Evolutionary conservation across 176 grass and related monocot genomes (phyloP).

Genomic region (Poa annua): DNA sequence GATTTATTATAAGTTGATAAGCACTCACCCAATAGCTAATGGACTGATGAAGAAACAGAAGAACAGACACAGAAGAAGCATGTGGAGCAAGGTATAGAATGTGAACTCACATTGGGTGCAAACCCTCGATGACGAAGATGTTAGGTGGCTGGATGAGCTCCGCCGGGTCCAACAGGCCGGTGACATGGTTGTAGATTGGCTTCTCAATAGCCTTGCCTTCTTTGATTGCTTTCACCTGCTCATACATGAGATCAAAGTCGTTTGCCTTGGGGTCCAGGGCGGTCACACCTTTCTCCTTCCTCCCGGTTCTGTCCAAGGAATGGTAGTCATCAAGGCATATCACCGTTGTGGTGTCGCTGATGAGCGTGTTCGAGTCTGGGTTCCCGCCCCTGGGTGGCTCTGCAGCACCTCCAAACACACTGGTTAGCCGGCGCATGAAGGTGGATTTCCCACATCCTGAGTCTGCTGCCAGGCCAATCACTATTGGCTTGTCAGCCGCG

Average conservation of each 20-base stretch:
- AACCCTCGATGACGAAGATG: conserved; percentile 89
- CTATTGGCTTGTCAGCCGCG: conserved; percentile 66
- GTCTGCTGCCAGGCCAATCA: conserved; percentile 92
- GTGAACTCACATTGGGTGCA: conserved; percentile 88
- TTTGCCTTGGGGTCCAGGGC: conserved; percentile 88
- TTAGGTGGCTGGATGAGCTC: conserved; percentile 86
- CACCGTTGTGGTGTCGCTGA: conserved; percentile 86
- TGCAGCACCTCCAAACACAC: conserved; percentile 84
- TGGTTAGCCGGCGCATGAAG: conserved; percentile 94
- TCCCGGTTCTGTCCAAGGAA: conserved; percentile 81
- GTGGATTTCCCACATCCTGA: conserved; percentile 92
- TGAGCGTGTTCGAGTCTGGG: conserved; percentile 88
- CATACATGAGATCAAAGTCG: conserved; percentile 93
- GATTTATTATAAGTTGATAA: not conserved
- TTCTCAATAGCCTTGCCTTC: conserved; percentile 71
- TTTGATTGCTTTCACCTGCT: conserved; percentile 92
- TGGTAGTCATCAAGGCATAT: conserved; percentile 96
- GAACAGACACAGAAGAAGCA: conserved; percentile 3
- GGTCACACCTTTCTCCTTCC: conserved; percentile 85
- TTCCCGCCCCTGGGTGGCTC: conserved; percentile 85
- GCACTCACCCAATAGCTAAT: conserved; percentile 17
- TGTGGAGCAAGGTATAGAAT: not conserved
- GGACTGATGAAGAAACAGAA: conserved; percentile 19
- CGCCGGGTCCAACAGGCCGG: conserved; percentile 72
- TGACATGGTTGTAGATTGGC: conserved; percentile 93